Percentiles rank a stretch among this genome's conserved stretches.
Conservation (phyloP, 495 filamentous ascomycete genomes). For the Neurospora discreta region DNA sequence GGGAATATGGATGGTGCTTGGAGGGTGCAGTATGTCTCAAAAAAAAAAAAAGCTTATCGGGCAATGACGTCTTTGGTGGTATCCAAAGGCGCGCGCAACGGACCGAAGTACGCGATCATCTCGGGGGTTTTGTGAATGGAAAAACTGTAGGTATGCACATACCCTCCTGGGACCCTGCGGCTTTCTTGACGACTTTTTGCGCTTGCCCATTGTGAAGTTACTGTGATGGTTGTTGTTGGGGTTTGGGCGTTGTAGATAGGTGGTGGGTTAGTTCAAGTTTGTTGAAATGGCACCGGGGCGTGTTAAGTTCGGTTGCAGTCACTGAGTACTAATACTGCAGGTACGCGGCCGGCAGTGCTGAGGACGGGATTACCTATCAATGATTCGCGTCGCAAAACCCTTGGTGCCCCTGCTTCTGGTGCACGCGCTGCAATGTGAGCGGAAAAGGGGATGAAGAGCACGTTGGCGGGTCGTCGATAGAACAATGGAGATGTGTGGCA, state of each 20-base stretch:
- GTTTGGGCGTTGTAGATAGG: background rate
- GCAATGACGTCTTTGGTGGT: background rate
- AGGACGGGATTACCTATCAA: background rate
- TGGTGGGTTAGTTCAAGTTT: background rate
- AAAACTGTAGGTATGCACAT: slow-evolving; percentile 1
- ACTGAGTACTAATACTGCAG: background rate
- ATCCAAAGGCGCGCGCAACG: background rate
- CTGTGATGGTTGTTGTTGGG: background rate
- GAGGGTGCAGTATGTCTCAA: background rate
- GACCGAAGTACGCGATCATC: background rate
- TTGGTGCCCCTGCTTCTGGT: background rate
- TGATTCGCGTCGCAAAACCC: background rate
- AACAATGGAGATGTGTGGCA: background rate
- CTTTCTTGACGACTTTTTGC: slow-evolving; percentile 85
- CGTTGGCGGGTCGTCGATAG: background rate
- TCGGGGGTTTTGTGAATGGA: background rate
- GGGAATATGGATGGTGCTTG: background rate
- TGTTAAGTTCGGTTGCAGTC: background rate
- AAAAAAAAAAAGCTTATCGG: background rate
- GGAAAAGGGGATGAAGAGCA: background rate
- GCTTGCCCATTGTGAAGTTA: slow-evolving; percentile 55
- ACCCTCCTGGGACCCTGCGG: slow-evolving; percentile 81
- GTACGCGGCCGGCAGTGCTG: background rate
- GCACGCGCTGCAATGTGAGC: background rate
- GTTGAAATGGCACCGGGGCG: background rate